phyloP scores from a whole-genome alignment of 441 rosid species.

The Croton laevigatus region DNA sequence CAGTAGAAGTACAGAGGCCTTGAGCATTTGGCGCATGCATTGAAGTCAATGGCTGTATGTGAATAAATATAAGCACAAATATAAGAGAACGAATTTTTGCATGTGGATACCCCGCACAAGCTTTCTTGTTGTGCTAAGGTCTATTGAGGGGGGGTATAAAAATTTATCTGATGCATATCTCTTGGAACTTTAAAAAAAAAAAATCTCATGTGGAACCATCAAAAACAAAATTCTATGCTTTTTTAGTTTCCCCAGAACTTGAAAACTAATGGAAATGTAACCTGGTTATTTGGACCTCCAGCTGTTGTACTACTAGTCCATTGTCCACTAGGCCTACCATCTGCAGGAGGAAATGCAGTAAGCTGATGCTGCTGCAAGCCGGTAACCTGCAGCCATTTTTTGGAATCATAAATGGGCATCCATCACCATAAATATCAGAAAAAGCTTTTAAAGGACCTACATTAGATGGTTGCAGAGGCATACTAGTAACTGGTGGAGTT shows the following conservation, averaged over 20 bases:
- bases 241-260: slow-evolving; percentile 1
- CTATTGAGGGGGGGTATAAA: not conserved
- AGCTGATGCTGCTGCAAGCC: slow-evolving; percentile 29
- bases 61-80: slow-evolving; percentile 14
- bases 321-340: slow-evolving; percentile 20
- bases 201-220: no score
- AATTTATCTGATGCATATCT: not conserved
- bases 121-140: not conserved
- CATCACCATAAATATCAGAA: slow-evolving; percentile 19
- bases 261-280: slow-evolving; percentile 20
- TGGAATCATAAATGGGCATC: slow-evolving; percentile 16
- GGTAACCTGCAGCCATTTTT: slow-evolving; percentile 24
- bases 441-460: slow-evolving; percentile 24
- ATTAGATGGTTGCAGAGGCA: slow-evolving; percentile 27
- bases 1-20: slow-evolving; percentile 28
- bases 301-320: slow-evolving; percentile 21
- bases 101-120: not conserved
- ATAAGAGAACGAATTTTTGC: not conserved
- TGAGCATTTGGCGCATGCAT: slow-evolving; percentile 26
- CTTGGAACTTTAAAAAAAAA: not conserved
- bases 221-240: not conserved
- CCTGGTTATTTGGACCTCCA: slow-evolving; percentile 35
- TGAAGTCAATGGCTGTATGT: slow-evolving; percentile 35
- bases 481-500: slow-evolving; percentile 17
- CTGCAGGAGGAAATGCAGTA: slow-evolving; percentile 23